Conservation (phyloP, 2,329 filamentous ascomycete species). For the Xylaria hypoxylon region DNA sequence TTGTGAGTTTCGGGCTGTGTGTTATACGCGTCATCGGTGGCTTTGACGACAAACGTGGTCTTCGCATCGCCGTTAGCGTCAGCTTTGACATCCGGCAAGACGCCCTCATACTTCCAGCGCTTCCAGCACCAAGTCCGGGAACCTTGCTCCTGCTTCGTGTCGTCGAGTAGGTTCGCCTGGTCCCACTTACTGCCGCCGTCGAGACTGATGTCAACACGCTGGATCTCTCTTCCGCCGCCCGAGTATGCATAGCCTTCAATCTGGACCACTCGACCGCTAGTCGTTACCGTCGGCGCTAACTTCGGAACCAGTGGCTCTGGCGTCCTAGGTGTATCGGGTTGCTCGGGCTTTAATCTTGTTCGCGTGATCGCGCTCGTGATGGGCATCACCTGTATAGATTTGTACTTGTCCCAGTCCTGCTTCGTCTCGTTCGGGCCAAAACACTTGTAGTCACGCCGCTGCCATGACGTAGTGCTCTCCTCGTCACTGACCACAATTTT, state of each 20-base stretch:
- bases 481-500: constrained; percentile 73
- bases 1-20: constrained; percentile 72
- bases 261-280: constrained; percentile 41
- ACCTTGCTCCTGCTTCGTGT: constrained; percentile 53
- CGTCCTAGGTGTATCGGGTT: constrained; percentile 20
- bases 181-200: constrained; percentile 74
- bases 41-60: constrained; percentile 71
- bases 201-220: constrained; percentile 74
- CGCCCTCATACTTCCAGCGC: constrained; percentile 68
- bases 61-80: constrained; percentile 53
- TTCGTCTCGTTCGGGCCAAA: constrained; percentile 72
- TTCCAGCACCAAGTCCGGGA: constrained; percentile 72
- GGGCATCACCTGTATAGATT: constrained; percentile 75
- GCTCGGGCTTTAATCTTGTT: constrained; percentile 43
- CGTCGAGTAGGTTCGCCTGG: constrained; percentile 69
- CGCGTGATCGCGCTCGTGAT: constrained; percentile 74
- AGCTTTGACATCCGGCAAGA: constrained; percentile 53
- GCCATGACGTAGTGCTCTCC: constrained; percentile 74
- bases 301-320: neutral
- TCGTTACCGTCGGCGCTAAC: constrained; percentile 13
- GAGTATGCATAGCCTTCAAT: constrained; percentile 75
- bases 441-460: constrained; percentile 75
- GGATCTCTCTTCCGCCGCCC: constrained; percentile 73
- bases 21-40: constrained; percentile 74
- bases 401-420: constrained; percentile 72